Base-by-base conservation (phyloP, 192 early-diverging fungal species). In the Backusella tarrabulga region DNA sequence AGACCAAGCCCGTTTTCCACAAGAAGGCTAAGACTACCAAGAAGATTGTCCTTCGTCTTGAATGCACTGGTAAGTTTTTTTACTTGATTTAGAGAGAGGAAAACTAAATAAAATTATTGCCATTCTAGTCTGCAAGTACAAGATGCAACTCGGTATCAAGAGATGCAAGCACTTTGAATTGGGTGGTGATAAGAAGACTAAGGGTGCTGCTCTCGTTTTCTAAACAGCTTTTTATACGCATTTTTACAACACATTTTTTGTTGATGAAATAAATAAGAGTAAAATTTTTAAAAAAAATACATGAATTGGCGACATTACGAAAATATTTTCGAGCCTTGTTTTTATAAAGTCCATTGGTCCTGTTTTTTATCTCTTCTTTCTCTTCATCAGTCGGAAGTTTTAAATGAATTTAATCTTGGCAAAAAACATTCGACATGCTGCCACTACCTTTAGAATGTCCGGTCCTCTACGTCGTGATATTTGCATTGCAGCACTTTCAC, bases 1-100 rank as follows among this genome's bases (percentile, higher is more conserved):
- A 99, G 91, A 98, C 96, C 88, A 99, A 99, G 94, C 98, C 97
- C 84, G 95, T 98, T 83, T 99, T 99, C 96, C 97, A 98, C 94
- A 99, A 99, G 93, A 99, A 99, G 95, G 98, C 97, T 85, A 99
- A 98, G 95, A 99, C 98, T 80, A 98, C 97, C 89, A 99, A 98
- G 93, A 99, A 99, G 94, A 87, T 98, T 85, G 98, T 98, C 34
- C 93, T 99, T 79, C 95, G 96, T 92, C 89, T 99, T 41, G 97
- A 98, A 88, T 99, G 98, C 91, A 97, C 92, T 77, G 5, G 68
- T 69, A 69, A 69, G 36, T 68, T n/a, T 32, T 32, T 2, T 32
- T 32, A 32, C 29, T 32, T 32, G 29, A 32, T 32, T 40, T 35
- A 6, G 77, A 36, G 17, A 68, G 36, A 68, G 4, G 1, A 17